A percentile compares a stretch with the other conserved stretches of the same genome.
Evolutionary conservation across 2,329 filamentous ascomycete genomes (phyloP).

Genomic region (Xylaria sp.): DNA sequence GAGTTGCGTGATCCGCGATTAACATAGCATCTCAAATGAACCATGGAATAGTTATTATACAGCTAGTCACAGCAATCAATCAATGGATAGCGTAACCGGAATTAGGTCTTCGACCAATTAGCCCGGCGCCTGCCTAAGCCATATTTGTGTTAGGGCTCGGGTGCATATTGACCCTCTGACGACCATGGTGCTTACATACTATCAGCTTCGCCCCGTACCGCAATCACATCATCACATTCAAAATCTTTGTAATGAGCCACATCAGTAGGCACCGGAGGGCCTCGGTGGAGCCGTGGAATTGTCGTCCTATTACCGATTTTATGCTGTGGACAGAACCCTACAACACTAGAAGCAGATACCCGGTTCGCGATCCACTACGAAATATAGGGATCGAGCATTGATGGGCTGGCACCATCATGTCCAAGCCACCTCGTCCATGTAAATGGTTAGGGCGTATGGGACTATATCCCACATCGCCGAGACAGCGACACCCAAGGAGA

Average conservation of each 20-base stretch:
- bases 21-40: no score
- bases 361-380: neutral
- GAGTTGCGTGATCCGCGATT: no score
- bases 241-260: constrained; percentile 23
- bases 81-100: no score
- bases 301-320: neutral
- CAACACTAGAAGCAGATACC: neutral
- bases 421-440: constrained; percentile 1
- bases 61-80: no score
- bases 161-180: constrained; percentile 7
- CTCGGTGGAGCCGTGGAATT: neutral
- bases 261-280: neutral
- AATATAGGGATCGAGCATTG: neutral
- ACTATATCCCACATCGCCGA: constrained; percentile 7
- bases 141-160: neutral
- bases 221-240: constrained; percentile 23
- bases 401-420: neutral
- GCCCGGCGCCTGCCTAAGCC: neutral
- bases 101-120: no score
- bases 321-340: neutral
- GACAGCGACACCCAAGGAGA: neutral
- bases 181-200: constrained; percentile 13
- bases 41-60: no score
- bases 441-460: neutral
- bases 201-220: neutral